Conservation (phyloP, 2,329 filamentous ascomycete genomes). For the Aureobasidium leucospermi region DNA sequence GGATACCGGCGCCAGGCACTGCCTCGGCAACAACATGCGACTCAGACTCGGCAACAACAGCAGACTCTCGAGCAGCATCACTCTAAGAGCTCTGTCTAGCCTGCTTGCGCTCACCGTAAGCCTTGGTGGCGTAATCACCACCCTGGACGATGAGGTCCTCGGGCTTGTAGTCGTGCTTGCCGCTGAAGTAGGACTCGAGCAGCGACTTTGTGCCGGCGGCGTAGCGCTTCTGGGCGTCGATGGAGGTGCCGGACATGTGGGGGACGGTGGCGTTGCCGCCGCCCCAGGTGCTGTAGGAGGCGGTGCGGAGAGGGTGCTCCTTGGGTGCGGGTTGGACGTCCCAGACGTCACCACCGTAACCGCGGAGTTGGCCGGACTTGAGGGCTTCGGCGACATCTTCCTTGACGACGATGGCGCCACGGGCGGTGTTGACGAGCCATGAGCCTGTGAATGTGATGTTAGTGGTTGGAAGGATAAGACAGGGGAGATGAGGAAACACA, state of each 20-base stretch:
- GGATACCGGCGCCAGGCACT: background rate
- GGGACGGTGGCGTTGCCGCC: constrained; percentile 98
- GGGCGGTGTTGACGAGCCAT: constrained; percentile 97
- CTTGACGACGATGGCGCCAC: constrained; percentile 98
- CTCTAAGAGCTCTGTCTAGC: constrained; percentile 2
- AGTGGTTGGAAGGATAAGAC: background rate
- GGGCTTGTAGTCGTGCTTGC: constrained; percentile 77
- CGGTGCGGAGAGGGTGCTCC: constrained; percentile 87
- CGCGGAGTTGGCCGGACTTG: constrained; percentile 82
- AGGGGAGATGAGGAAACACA: constrained; percentile 21
- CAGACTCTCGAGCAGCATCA: background rate
- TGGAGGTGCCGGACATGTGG: constrained; percentile 98
- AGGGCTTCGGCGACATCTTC: constrained; percentile 94
- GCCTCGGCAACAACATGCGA: constrained; percentile 6
- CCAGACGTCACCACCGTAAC: constrained; percentile 87
- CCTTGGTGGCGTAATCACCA: constrained; percentile 91
- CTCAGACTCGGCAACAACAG: background rate
- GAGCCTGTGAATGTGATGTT: constrained; percentile 50
- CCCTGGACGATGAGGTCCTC: constrained; percentile 85
- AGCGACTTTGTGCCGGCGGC: constrained; percentile 65
- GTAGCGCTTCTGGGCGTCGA: constrained; percentile 83
- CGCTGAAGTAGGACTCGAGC: constrained; percentile 82
- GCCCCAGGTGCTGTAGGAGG: constrained; percentile 80
- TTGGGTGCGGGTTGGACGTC: constrained; percentile 94
- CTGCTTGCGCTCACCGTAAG: constrained; percentile 66